Evolutionary conservation across 495 filamentous ascomycete genomes (phyloP).

Genomic region (Oidiodendron maius): DNA sequence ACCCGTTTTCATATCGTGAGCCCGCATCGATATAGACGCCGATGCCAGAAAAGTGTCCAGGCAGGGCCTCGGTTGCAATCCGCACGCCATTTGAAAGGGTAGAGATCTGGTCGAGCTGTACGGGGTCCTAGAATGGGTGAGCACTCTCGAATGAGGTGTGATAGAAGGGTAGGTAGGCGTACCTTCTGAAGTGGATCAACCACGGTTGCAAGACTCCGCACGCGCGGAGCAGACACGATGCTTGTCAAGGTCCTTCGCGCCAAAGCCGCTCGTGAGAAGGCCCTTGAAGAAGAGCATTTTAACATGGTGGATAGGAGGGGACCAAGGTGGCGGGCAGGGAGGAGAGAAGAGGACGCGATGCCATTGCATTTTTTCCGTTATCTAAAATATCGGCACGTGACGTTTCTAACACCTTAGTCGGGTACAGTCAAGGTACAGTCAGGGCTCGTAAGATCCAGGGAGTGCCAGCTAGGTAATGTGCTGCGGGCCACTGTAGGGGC

Average conservation of each 20-base stretch:
- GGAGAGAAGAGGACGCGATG: no score
- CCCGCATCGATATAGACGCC: slow-evolving; percentile 97
- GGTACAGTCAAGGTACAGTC: no score
- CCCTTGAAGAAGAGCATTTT: slow-evolving; percentile 17
- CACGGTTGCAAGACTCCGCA: slow-evolving; percentile 22
- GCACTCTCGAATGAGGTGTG: not conserved
- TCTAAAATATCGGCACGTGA: no score
- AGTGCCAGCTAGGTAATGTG: no score
- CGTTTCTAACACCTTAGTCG: no score
- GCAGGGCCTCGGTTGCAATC: slow-evolving; percentile 91
- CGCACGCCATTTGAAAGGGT: slow-evolving; percentile 89
- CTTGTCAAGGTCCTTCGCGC: slow-evolving; percentile 3
- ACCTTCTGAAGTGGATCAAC: slow-evolving; percentile 25
- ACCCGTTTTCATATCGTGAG: slow-evolving; percentile 86
- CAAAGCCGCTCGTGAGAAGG: slow-evolving; percentile 12
- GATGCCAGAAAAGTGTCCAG: slow-evolving; percentile 90
- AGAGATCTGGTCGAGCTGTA: slow-evolving; percentile 81
- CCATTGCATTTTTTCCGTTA: no score
- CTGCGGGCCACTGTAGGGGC: no score
- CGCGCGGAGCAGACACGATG: slow-evolving; percentile 13
- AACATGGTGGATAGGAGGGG: slow-evolving; percentile 17
- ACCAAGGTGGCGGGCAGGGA: no score
- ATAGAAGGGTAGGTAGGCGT: not conserved
- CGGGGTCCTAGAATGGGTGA: slow-evolving; percentile 61
- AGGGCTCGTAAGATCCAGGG: no score